Base-by-base conservation (phyloP, 179 eudicot species). In the Corrigiola litoralis region DNA sequence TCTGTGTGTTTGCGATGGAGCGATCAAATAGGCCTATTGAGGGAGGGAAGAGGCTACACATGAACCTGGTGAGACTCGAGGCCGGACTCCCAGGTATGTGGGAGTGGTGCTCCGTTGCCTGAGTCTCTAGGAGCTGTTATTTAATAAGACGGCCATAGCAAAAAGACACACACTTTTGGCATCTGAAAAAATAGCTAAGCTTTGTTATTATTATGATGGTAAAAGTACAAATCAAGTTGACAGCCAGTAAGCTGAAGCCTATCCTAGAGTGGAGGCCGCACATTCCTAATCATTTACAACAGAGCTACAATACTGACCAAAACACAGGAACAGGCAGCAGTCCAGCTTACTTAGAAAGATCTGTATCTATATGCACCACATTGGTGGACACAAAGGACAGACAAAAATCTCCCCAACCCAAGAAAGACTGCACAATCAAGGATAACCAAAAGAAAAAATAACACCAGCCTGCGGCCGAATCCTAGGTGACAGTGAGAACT, bases 211-310 rank as follows among this genome's bases (percentile, higher is more conserved):
- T 11, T n/a, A 58, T 33, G 24, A 51, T 51, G 28, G 28, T 51
- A 24, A 14, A 29, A 46, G 14, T 52, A 52, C 59, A 73, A 58
- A 73, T 38, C 27, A 38, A 25, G 54, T 32, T 36, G 18, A 32
- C 46, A 50, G 27, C 51, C 27, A 17, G 23, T 37, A 32, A 44
- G 58, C 52, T 61, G 16, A 40, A 49, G 47, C n/a, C 61, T 45
- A 69, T 40, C 5, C 31, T 14, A 23, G 12, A 41, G 28, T 13
- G 16, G 46, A 38, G 67, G 49, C 71, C 20, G 51, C 51, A 57
- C 57, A 62, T 68, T 63, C 66, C 77, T 74, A 68, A 62, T 62
- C 69, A 73, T 74, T 58, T 67, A 74, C 77, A 74, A 62, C 72
- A 73, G 46, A 48, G 53, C 63, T 42, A 28, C 34, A 54, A 60